A percentile compares a stretch with the other conserved stretches of the same genome.
Evolutionary conservation across 352 stramenopile genomes (phyloP).

Genomic region (Globisporangium abappressorium): DNA sequence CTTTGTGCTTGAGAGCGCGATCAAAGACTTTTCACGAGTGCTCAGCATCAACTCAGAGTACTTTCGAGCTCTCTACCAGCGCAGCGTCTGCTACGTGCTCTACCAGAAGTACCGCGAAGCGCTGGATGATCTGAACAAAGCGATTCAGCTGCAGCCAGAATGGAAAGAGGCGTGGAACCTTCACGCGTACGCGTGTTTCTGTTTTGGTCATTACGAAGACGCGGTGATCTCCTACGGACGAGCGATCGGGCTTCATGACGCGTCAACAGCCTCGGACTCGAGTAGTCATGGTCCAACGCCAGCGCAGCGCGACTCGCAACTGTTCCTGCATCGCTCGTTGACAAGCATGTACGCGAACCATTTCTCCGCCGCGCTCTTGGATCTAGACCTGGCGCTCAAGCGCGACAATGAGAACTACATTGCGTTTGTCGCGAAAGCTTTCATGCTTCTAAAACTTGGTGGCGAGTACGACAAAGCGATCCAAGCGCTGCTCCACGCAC

Average conservation of each 20-base stretch:
- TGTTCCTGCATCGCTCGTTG: conserved; percentile 39
- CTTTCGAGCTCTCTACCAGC: conserved; percentile 35
- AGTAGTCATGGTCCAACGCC: not conserved
- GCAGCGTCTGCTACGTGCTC: conserved; percentile 36
- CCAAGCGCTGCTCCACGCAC: conserved; percentile 27
- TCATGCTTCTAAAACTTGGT: conserved; percentile 20
- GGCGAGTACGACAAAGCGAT: conserved; percentile 21
- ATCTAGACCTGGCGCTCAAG: conserved; percentile 40
- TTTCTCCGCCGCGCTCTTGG: conserved; percentile 21
- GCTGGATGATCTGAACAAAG: conserved; percentile 24
- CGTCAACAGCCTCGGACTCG: not conserved
- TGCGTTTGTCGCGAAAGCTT: conserved; percentile 42
- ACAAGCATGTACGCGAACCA: conserved; percentile 27
- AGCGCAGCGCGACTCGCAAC: conserved; percentile 24
- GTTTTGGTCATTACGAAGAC: conserved; percentile 23
- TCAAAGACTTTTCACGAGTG: conserved; percentile 38
- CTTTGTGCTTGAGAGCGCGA: conserved; percentile 34
- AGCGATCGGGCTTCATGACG: conserved; percentile 28
- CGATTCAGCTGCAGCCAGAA: conserved; percentile 29
- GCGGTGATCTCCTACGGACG: conserved; percentile 36
- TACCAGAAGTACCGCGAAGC: conserved; percentile 31
- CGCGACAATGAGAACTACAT: conserved; percentile 42
- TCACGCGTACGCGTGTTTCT: conserved; percentile 46
- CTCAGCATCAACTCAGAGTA: conserved; percentile 20
- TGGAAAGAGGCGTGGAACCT: conserved; percentile 42